These are phyloP conservation scores for Aspergillus flavus DNA, from an alignment of 2,329 filamentous ascomycete species.

Conservation along the genomic window DNA sequence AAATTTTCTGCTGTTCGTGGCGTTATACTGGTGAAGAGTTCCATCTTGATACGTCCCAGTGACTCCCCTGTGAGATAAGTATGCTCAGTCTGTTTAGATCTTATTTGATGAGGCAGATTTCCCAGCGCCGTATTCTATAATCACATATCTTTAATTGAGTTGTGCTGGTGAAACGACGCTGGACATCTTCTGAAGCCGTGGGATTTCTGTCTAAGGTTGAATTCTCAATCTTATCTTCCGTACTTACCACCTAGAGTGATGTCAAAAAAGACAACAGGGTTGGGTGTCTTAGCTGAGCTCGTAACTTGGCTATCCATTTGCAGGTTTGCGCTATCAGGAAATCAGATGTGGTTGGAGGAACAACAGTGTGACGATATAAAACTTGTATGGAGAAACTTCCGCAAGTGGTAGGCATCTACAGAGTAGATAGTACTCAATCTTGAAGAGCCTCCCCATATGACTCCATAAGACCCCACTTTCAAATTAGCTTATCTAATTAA, in stretches of 20 bases:
- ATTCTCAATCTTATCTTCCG: background rate
- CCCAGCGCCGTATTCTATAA: background rate
- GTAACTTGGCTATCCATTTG: constrained; percentile 7
- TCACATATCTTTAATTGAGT: background rate
- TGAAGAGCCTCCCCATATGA: background rate
- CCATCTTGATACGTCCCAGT: constrained; percentile 83
- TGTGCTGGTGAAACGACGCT: background rate
- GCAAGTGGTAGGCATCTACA: background rate
- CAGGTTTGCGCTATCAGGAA: background rate
- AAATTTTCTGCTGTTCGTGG: constrained; percentile 96
- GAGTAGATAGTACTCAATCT: background rate
- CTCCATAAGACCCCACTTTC: background rate
- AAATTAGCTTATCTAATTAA: background rate
- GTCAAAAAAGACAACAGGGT: constrained; percentile 55
- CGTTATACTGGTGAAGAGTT: constrained; percentile 82
- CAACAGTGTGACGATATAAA: background rate
- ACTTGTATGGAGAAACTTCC: background rate
- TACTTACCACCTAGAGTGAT: constrained; percentile 49
- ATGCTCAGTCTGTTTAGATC: constrained; percentile 4
- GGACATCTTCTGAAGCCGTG: background rate
- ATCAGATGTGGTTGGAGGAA: background rate
- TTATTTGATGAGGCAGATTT: background rate
- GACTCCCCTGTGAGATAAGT: constrained; percentile 68
- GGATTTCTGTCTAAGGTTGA: background rate
- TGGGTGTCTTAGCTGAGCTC: constrained; percentile 17